These are phyloP conservation scores for Gorgonomyces haynaldii DNA, from an alignment of 192 early-diverging fungal species.

Conservation along the genomic window DNA sequence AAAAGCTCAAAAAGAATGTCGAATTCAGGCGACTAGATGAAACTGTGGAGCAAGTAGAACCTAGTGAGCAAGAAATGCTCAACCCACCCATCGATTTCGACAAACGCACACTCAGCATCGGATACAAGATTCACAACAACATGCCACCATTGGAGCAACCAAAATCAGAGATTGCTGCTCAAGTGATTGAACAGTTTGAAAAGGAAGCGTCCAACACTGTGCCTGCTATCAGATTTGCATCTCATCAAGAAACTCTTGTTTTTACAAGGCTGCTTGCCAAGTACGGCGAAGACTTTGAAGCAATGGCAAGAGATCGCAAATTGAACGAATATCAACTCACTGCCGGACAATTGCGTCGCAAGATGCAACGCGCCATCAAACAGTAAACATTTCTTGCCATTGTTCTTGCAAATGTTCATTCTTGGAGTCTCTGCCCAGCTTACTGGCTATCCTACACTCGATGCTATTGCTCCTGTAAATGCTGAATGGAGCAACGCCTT, in stretches of 20 bases:
- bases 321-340: constrained; percentile 39
- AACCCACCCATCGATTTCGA: neutral
- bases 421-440: too few species aligned
- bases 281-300: constrained; percentile 30
- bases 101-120: neutral
- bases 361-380: constrained; percentile 13
- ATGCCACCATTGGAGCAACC: neutral
- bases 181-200: constrained; percentile 9
- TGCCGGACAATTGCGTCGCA: constrained; percentile 31
- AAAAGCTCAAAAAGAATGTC: constrained; percentile 18
- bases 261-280: constrained; percentile 22
- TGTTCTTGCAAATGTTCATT: too few species aligned
- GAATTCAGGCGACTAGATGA: constrained; percentile 21
- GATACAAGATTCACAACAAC: constrained; percentile 7
- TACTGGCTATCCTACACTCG: too few species aligned
- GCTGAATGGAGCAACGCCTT: too few species aligned
- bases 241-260: constrained; percentile 25
- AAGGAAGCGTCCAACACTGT: constrained; percentile 6
- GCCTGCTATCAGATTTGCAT: constrained; percentile 9
- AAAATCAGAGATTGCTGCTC: constrained; percentile 3
- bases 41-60: neutral
- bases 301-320: constrained; percentile 36
- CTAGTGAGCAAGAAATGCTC: neutral
- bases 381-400: too few species aligned
- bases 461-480: too few species aligned